Conservation (phyloP, 2,329 filamentous ascomycete genomes). For the Diplocarpon mali region DNA sequence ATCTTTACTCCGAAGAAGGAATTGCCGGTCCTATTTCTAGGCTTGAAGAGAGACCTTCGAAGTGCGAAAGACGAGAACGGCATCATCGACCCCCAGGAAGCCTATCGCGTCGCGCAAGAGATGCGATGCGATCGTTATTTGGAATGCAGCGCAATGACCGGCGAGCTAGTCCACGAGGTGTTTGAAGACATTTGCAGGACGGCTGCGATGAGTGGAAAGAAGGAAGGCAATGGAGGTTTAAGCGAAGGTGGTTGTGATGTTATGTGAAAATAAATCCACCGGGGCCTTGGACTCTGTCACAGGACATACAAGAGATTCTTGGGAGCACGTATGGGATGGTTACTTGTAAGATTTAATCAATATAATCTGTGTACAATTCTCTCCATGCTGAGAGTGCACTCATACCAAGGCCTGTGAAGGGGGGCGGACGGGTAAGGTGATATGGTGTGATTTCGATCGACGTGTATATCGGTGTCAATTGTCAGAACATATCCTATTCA, state of each 20-base stretch:
- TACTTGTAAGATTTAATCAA: too few relatives aligned
- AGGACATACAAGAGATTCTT: too few relatives aligned
- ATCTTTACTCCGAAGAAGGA: conserved; percentile 34
- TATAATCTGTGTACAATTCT: too few relatives aligned
- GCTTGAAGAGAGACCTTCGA: conserved; percentile 48
- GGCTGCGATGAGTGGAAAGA: conserved; percentile 37
- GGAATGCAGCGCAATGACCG: conserved; percentile 51
- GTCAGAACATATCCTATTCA: too few relatives aligned
- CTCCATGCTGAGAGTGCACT: too few relatives aligned
- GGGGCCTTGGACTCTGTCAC: too few relatives aligned
- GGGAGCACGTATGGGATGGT: too few relatives aligned
- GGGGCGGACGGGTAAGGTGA: too few relatives aligned
- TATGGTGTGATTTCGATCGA: too few relatives aligned
- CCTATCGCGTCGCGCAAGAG: conserved; percentile 43
- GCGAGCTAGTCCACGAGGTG: conserved; percentile 44
- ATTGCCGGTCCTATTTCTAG: conserved; percentile 45
- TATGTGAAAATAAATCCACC: conserved; percentile 30
- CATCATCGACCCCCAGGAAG: conserved; percentile 51
- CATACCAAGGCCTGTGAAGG: too few relatives aligned
- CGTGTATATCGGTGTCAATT: too few relatives aligned
- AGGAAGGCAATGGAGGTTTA: conserved; percentile 32
- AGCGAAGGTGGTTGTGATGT: conserved; percentile 43
- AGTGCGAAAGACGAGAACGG: conserved; percentile 48
- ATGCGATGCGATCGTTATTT: conserved; percentile 52
- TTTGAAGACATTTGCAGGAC: conserved; percentile 52